Evolutionary conservation across 2,329 filamentous ascomycete genomes (phyloP), one percentile per base, ranked within the genome.

Genomic region (Colletotrichum higginsianum): DNA sequence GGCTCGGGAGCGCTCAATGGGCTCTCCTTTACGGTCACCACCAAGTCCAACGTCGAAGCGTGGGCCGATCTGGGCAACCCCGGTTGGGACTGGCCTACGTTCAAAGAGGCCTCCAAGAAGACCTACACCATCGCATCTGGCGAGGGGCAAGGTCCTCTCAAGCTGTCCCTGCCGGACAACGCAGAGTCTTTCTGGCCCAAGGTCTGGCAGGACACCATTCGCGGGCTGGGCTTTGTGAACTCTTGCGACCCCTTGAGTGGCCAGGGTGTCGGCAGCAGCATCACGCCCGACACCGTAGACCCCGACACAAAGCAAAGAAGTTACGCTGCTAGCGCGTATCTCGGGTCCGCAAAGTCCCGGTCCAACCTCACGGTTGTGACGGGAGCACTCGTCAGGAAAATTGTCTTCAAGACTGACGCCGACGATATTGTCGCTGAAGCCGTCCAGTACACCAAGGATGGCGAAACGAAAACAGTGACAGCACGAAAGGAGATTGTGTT

Each of bases 401-500:
- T 79, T 15, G 18, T 77, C n/a, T 75, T 79, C 26, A 75, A 71
- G n/a, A 50, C 66, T 2, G 66, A 61, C 16, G 50, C 57, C 21
- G 65, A 61, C 3, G 67, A 61, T 0, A 52, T 66, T 9, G 61
- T 75, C 6, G 78, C 77, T 4, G 75, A 71, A n/a, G 76, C 73
- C 4, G 74, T 79, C 23, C 68, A 76, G 7, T 71, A 71, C 65
- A 60, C 60, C 47, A 62, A 73, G 44, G 63, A 65, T 18, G 72
- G 62, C 18, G 71, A 68, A 44, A 74, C 56, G 13, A 73, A 70
- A 42, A 75, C 57, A 0, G 71, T 79, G 13, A 70, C 55, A 8
- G 81, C 80, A 1, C 74, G 72, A 2, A 80, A 76, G 35, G 85
- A 87, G 68, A 80, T 87, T 3, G 81, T 86, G 35, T 56, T 87